Evolutionary conservation across 345 rosid genomes (phyloP), one percentile per base, ranked within the genome.

Genomic region (Eucalyptus sideroxylon): DNA sequence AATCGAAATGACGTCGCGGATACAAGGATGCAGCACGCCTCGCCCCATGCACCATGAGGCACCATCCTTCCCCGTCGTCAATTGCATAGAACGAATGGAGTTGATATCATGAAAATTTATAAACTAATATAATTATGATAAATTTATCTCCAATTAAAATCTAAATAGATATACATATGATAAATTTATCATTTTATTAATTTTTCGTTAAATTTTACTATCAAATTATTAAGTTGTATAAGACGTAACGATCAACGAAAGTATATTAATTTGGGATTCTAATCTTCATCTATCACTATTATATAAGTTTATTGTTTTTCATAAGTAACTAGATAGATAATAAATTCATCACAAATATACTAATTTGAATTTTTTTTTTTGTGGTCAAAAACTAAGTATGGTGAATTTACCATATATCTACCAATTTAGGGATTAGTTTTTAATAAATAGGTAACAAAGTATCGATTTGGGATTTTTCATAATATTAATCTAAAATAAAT

Each of bases 271-370:
- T 24, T 24, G 1, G 1, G 12, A 10, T 56, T 56, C 0, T 56
- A 2, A 9, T 1, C 0, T 56, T 24, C 3, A 56, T 56, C 1
- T 0, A 0, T 56, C 1, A 8, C 0, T 0, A 0, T 1, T 21
- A 5, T 23, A 56, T 56, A 23, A 56, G 0, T 56, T 56, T 24
- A 56, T 23, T 0, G 1, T 2, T 23, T 56, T 53, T 53, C 10
- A 53, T 21, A 1, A 53, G 0, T 53, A 53, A 21, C 0, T 53
- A 0, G 0, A 53, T 53, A 0, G 1, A 21, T 0, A 1, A 3
- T 56, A 56, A 56, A 56, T 26, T 24, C 1, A 2, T 5, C 1
- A 9, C 0, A 24, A 9, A 56, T 23, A 26, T 56, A 56, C 0
- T 0, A 23, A 56, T 23, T 56, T 56, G 8, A 2, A 8, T 23